Evolutionary conservation across 805 yeast genomes (phyloP).

Genomic region (Hanseniaspora taiwanica): DNA sequence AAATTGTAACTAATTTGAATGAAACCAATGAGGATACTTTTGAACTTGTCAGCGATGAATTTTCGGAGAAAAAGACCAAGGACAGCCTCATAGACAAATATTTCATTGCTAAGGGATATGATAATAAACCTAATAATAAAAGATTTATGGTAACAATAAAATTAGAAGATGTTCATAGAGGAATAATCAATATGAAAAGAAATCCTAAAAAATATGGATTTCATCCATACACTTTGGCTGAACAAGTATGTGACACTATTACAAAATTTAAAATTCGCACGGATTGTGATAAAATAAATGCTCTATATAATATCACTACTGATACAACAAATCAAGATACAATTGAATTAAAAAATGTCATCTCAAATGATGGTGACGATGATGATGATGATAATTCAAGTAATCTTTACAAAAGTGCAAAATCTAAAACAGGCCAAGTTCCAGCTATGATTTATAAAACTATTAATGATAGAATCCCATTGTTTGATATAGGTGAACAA

Average conservation of each 20-base stretch:
- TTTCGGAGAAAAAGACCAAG: conserved; percentile 9
- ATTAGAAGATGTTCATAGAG: neutral
- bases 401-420: neutral
- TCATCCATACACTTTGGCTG: neutral
- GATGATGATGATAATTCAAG: neutral
- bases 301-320: neutral
- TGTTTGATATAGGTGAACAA: neutral
- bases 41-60: conserved; percentile 5
- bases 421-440: neutral
- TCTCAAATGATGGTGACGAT: neutral
- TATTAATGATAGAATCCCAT: neutral
- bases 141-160: neutral
- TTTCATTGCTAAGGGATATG: neutral
- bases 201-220: neutral
- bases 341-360: too few species aligned
- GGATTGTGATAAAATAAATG: neutral
- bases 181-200: neutral
- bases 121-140: neutral
- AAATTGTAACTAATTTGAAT: conserved; percentile 5
- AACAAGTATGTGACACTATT: neutral
- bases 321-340: too few species aligned
- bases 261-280: neutral
- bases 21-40: neutral
- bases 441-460: neutral
- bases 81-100: conserved; percentile 1